Evolutionary conservation across 163 green algal genomes (phyloP).

Genomic region (Volvox carteri): DNA sequence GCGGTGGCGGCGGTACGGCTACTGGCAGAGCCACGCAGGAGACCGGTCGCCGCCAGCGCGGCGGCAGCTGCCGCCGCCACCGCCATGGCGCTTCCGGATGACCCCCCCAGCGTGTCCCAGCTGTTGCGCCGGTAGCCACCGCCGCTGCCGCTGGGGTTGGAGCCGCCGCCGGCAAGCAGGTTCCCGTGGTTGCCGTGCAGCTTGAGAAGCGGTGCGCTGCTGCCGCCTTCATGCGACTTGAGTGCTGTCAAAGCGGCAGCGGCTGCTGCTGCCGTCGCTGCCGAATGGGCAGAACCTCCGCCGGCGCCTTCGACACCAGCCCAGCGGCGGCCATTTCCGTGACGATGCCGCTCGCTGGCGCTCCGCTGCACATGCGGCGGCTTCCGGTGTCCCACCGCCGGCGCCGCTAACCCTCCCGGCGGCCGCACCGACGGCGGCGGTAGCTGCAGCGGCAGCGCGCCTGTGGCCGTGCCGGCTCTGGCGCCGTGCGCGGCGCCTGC

Average conservation of each 20-base stretch:
- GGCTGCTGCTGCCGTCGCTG: background rate
- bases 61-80: conserved; percentile 15
- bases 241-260: background rate
- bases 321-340: background rate
- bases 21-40: background rate
- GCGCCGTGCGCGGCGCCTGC: background rate
- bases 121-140: conserved; percentile 5
- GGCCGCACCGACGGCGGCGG: background rate
- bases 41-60: background rate
- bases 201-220: background rate
- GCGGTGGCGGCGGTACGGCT: background rate
- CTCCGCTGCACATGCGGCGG: background rate
- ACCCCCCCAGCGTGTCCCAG: background rate
- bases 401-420: background rate
- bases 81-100: background rate
- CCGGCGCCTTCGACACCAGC: background rate
- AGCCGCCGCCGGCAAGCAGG: background rate
- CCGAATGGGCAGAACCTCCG: background rate
- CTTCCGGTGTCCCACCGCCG: background rate
- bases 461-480: background rate
- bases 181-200: background rate
- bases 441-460: background rate
- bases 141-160: background rate
- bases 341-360: background rate
- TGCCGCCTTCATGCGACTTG: background rate